These are phyloP conservation scores for Fragaria nilgerrensis DNA, from an alignment of 306 rosid genomes.

Conservation along the genomic window DNA sequence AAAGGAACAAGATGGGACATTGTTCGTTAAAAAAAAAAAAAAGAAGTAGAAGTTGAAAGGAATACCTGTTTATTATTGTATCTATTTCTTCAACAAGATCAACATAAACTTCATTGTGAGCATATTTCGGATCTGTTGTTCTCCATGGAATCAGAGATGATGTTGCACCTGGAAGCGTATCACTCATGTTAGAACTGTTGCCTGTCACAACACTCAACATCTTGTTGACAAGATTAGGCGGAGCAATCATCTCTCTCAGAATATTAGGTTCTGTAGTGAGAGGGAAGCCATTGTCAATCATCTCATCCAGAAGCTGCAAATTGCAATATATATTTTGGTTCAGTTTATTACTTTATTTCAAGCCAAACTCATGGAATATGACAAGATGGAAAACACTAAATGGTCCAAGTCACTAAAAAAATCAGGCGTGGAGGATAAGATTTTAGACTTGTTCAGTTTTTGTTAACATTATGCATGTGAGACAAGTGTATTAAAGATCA, in stretches of 20 bases:
- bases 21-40: not conserved
- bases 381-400: not conserved
- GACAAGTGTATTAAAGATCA: not conserved
- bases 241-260: conserved; percentile 92
- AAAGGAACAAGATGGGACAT: not conserved
- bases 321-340: conserved; percentile 19
- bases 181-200: conserved; percentile 80
- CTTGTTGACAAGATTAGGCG: conserved; percentile 86
- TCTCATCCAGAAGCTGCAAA: conserved; percentile 90
- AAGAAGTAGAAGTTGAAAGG: not conserved
- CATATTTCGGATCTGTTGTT: conserved; percentile 61
- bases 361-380: not conserved
- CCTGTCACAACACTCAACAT: conserved; percentile 92
- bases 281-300: conserved; percentile 98
- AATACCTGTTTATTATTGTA: conserved; percentile 73
- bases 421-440: not conserved
- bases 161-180: conserved; percentile 76
- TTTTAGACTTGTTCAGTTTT: not conserved
- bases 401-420: not conserved
- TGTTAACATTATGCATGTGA: not conserved
- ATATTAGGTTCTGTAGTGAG: conserved; percentile 90
- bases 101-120: conserved; percentile 78
- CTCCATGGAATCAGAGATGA: conserved; percentile 89
- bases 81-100: conserved; percentile 95
- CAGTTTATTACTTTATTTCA: conserved; percentile 7